phyloP scores from a whole-genome alignment of 768 basidiomycete species.

The Boletus subparvulus region DNA sequence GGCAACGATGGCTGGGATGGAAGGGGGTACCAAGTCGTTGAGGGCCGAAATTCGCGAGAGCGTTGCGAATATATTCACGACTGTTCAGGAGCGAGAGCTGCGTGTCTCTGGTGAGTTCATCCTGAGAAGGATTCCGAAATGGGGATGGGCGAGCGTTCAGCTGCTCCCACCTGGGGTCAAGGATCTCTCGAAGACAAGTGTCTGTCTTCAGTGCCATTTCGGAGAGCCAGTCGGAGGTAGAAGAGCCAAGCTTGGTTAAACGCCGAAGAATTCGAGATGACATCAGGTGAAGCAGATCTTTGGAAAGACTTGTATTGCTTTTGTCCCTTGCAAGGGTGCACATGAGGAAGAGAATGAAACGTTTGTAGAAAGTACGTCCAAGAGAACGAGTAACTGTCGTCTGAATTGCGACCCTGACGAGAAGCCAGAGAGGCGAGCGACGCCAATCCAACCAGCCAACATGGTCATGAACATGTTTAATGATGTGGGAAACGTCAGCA shows the following conservation, averaged over 20 bases:
- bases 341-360: slow-evolving; percentile 45
- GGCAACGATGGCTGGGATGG: not conserved
- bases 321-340: slow-evolving; percentile 24
- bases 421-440: slow-evolving; percentile 34
- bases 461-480: slow-evolving; percentile 27
- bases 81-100: not conserved
- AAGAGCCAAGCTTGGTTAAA: slow-evolving; percentile 11
- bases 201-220: not conserved
- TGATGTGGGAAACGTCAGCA: slow-evolving; percentile 15
- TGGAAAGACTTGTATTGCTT: slow-evolving; percentile 6
- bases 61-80: not conserved
- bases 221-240: not conserved
- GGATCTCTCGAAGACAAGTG: not conserved
- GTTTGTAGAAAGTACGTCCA: slow-evolving; percentile 38
- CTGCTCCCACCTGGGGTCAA: not conserved
- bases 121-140: not conserved
- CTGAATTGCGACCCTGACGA: slow-evolving; percentile 32
- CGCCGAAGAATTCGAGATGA: slow-evolving; percentile 19
- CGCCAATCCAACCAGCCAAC: slow-evolving; percentile 26
- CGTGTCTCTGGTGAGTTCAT: not conserved
- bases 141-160: not conserved
- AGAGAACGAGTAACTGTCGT: slow-evolving; percentile 12
- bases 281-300: slow-evolving; percentile 27
- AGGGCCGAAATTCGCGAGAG: no score
- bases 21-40: slow-evolving; percentile 2